phyloP scores from a whole-genome alignment of 805 yeast genomes.

The Myxozyma vanderwaltii region DNA sequence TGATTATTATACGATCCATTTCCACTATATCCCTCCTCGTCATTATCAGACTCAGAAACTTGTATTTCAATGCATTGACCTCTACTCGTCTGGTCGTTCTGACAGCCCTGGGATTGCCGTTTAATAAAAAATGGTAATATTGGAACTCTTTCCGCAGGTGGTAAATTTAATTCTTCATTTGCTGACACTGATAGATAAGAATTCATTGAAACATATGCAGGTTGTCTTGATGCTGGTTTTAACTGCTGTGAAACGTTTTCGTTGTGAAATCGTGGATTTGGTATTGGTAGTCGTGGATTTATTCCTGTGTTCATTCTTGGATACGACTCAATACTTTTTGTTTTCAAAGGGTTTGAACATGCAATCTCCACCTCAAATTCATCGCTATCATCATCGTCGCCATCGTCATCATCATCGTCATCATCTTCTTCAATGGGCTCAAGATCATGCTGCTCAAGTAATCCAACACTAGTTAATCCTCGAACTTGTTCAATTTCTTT shows the following conservation, averaged over 20 bases:
- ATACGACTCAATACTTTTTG: no score
- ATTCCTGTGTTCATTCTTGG: no score
- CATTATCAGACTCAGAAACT: not conserved
- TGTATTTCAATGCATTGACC: not conserved
- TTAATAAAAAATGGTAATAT: not conserved
- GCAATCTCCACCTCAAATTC: not conserved
- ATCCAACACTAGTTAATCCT: not conserved
- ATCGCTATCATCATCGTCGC: not conserved
- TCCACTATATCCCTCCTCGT: not conserved
- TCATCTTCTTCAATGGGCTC: not conserved
- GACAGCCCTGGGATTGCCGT: no score
- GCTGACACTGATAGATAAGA: not conserved
- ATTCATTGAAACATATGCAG: not conserved
- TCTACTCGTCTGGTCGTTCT: not conserved
- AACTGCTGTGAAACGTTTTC: not conserved
- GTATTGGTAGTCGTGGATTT: not conserved
- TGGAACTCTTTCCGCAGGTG: not conserved
- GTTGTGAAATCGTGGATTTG: not conserved
- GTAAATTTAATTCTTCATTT: not conserved
- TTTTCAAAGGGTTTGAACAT: no score
- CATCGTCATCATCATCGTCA: not conserved
- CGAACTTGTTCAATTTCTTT: not conserved
- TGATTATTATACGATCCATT: not conserved
- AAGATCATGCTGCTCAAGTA: not conserved
- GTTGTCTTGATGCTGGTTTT: constrained; percentile 2